Base-by-base conservation (phyloP, 2,329 filamentous ascomycete genomes). In the Sporothrix inflata region DNA sequence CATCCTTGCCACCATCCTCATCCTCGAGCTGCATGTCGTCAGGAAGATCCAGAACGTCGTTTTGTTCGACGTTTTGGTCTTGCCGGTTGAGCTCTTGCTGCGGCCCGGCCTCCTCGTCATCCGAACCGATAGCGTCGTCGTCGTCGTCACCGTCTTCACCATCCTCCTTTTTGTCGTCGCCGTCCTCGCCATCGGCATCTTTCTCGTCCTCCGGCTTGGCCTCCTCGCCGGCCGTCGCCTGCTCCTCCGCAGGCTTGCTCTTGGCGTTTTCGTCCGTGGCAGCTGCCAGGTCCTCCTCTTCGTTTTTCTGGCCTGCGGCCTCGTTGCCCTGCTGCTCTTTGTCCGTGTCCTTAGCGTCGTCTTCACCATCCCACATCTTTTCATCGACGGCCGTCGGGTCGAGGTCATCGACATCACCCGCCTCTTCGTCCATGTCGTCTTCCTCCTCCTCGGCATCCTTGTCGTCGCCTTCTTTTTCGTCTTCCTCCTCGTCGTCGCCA, bases 341-440 rank as follows among this genome's bases (percentile, higher is more conserved):
- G 65, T 95, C 92, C 1, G 92, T 90, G 65, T 94, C 90, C 60
- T 94, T 87, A 67, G 93, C 91, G 57, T 93, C 91, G 70, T 91
- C 90, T 61, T 91, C 90, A 51, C 94, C 94, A 81, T 99, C 94
- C 96, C 96, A 99, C 88, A 98, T 94, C 85, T 98, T 99, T 83
- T 99, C 97, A 79, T 99, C 97, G 1, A 98, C 92, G 24, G 95
- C 93, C 19, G 90, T 92, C 14, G 94, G 91, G 76, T 97, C 95
- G 55, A 97, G 85, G 77, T 97, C 94, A 82, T 98, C 93, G 12
- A 98, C 94, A 77, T 94, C 92, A 1, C 94, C 96, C 5, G 92
- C 88, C 81, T 98, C 94, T 77, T 97, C 94, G 75, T 98, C 94
- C 79, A 97, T 91, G 11, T 93, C 91, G n/a, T 91, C 87, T 57